phyloP scores from a whole-genome alignment of 176 grass and related monocot species.

The barley (Hordeum vulgare) region MorexV3_pseudomolecules_assembly NC_058524.1:538100532-538101031 shows the following conservation, averaged over 20 bases:
- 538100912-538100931: not conserved
- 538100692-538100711: constrained; percentile 37
- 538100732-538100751: constrained; percentile 81
- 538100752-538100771: constrained; percentile 79
- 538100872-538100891: not conserved
- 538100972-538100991: not conserved
- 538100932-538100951: not conserved
- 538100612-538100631: not conserved
- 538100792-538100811: not conserved
- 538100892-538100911: not conserved
- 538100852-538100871: not conserved
- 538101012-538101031: not conserved
- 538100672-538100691: constrained; percentile 1
- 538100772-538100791: constrained; percentile 89
- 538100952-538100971: not conserved
- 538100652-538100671: not conserved
- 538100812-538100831: not conserved
- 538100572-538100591: not conserved
- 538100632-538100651: not conserved
- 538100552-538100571: not conserved
- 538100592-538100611: constrained; percentile 26
- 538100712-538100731: constrained; percentile 57
- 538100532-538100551: not conserved
- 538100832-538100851: too few species aligned
- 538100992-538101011: not conserved